Evolutionary conservation across 2,329 filamentous ascomycete species (phyloP), one percentile per base, ranked within the genome.

Genomic region (Grosmannia huntii): DNA sequence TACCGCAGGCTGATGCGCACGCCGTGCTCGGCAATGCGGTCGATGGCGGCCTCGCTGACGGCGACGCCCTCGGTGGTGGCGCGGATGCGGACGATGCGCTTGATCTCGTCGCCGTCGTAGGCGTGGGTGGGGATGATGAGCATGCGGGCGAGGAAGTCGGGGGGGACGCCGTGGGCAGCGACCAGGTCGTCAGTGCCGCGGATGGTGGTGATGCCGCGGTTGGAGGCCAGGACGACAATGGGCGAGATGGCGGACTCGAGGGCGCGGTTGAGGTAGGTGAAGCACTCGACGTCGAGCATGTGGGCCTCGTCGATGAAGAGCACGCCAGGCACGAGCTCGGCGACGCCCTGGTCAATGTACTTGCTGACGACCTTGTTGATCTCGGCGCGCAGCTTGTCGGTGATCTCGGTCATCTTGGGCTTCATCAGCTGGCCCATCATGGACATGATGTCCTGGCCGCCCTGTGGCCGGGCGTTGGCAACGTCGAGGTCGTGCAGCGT

Each of bases 401-500:
- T 99, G 68, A 99, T 97, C 72, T 99, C 94, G 6, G 94, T 99
- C 85, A 96, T 96, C 78, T 95, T 95, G 62, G 94, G 94, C 81
- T 97, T 97, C 90, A 97, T 96, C 68, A 99, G 76, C 74, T 99
- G 94, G 67, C 94, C 94, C 92, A 99, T 97, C 94, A 99, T 97
- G 76, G 91, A 96, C 91, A 99, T 97, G 64, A 99, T 95, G 72
- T 99, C 94, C 77, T 99, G 94, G 51, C 94, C 94, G 57, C 94
- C 94, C 76, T 97, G 90, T 5, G 94, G 94, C 67, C 92, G 80
- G 16, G 94, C 88, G 68, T 99, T 99, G 63, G 94, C 94, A 62
- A 97, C 87, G 68, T 99, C 94, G 59, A 99, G 78, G 69, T 99
- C 94, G 72, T 99, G 94, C 63, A 99, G 80, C 52, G 94, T 96